Evolutionary conservation across 2,329 filamentous ascomycete genomes (phyloP).

Genomic region (Alternaria triticina): DNA sequence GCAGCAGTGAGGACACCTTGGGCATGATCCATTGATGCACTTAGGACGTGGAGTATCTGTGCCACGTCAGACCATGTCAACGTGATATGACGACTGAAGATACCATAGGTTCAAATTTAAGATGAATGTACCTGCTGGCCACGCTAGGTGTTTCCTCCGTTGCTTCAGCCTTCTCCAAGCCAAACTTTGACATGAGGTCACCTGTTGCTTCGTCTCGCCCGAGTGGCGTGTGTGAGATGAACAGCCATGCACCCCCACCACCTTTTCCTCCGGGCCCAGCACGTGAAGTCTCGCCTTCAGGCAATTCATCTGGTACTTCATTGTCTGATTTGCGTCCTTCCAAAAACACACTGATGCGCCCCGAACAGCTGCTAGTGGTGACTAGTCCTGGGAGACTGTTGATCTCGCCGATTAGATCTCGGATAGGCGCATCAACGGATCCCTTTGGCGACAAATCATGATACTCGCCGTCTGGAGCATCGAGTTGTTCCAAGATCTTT

Average conservation of each 20-base stretch:
- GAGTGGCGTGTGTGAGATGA: conserved; percentile 82
- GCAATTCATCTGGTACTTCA: conserved; percentile 2
- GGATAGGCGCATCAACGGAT: conserved; percentile 79
- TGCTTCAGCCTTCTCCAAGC: conserved; percentile 37
- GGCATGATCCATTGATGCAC: conserved; percentile 75
- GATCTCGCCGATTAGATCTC: conserved; percentile 77
- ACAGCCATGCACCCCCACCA: conserved; percentile 78
- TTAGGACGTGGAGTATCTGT: conserved; percentile 87
- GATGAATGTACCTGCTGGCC: conserved; percentile 67
- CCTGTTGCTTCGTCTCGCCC: conserved; percentile 17
- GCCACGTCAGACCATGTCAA: conserved; percentile 25
- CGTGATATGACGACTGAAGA: conserved; percentile 34
- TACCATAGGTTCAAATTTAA: conserved; percentile 97
- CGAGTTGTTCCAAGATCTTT: conserved; percentile 74
- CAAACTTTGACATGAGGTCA: conserved; percentile 44
- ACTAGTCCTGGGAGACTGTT: conserved; percentile 78
- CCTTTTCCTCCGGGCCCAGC: conserved; percentile 83
- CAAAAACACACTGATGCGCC: conserved; percentile 84
- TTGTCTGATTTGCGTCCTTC: conserved; percentile 69
- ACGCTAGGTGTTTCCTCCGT: conserved; percentile 7
- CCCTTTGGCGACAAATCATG: conserved; percentile 89
- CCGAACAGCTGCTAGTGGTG: conserved; percentile 92
- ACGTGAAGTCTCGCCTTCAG: conserved; percentile 38
- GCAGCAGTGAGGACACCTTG: conserved; percentile 78
- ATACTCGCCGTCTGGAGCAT: conserved; percentile 73